Evolutionary conservation across 768 basidiomycete species (phyloP).

Genomic region (Podaxis mareebaensis): DNA sequence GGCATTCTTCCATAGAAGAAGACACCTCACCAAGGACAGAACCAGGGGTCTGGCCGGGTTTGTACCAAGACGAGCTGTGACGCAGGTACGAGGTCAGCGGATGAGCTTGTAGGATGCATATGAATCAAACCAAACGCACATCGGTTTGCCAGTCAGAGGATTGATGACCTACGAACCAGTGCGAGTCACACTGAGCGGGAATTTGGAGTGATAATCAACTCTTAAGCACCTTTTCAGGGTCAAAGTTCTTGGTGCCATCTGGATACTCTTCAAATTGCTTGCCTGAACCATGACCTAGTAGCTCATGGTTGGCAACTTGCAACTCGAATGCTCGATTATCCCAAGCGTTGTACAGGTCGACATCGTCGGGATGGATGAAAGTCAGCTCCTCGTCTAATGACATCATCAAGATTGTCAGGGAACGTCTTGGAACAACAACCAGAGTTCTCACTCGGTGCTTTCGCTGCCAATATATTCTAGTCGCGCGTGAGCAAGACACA

Average conservation of each 20-base stretch:
- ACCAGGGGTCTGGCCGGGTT: conserved; percentile 80
- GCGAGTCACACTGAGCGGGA: conserved; percentile 2
- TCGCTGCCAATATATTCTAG: conserved; percentile 85
- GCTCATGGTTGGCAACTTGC: conserved; percentile 89
- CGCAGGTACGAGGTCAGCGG: conserved; percentile 3
- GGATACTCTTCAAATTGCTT: conserved; percentile 78
- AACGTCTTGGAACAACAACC: background rate
- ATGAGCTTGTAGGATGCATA: background rate
- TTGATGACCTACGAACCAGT: conserved; percentile 60
- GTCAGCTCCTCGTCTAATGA: conserved; percentile 70
- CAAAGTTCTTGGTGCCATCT: conserved; percentile 82
- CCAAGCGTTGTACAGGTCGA: conserved; percentile 74
- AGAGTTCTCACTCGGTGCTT: conserved; percentile 65
- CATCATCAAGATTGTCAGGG: background rate
- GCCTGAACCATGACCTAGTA: conserved; percentile 84
- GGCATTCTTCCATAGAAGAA: conserved; percentile 90
- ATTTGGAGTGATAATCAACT: background rate
- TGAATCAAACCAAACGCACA: conserved; percentile 43
- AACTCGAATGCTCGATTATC: conserved; percentile 79
- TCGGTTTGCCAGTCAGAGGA: conserved; percentile 74
- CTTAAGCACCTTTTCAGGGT: conserved; percentile 55
- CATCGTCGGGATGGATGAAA: conserved; percentile 81
- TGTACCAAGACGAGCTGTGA: conserved; percentile 79
- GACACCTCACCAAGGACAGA: conserved; percentile 86
- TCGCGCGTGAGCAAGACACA: background rate